Evolutionary conservation across 2,329 filamentous ascomycete species (phyloP).

Genomic region (Ophiostoma sp.): DNA sequence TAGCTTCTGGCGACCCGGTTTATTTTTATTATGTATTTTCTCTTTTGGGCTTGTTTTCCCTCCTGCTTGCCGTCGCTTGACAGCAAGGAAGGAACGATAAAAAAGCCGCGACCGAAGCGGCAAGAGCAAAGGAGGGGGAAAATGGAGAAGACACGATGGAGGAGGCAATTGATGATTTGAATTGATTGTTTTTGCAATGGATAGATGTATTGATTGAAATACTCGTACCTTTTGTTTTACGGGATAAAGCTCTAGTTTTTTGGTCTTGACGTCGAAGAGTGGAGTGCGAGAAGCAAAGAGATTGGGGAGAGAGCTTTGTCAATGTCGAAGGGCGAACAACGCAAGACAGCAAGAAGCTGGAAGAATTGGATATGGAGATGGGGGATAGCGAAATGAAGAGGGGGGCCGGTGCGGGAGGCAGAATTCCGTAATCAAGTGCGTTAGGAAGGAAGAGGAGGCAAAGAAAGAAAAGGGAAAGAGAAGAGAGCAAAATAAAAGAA

Average conservation of each 20-base stretch:
- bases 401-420: background rate
- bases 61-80: slow-evolving; percentile 18
- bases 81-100: slow-evolving; percentile 13
- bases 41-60: background rate
- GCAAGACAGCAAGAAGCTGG: slow-evolving; percentile 16
- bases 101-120: background rate
- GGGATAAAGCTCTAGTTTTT: slow-evolving; percentile 15
- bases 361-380: slow-evolving; percentile 5
- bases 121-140: background rate
- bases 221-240: background rate
- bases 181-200: background rate
- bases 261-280: slow-evolving; percentile 23
- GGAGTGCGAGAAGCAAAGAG: slow-evolving; percentile 17
- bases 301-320: slow-evolving; percentile 19
- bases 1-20: slow-evolving; percentile 27
- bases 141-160: background rate
- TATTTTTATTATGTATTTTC: slow-evolving; percentile 19
- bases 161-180: background rate
- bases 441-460: background rate
- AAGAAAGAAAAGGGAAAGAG: background rate
- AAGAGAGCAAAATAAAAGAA: background rate
- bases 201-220: background rate
- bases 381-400: background rate
- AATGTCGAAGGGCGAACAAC: slow-evolving; percentile 22
- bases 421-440: background rate